phyloP scores from a whole-genome alignment of 306 rosid species.

The Prosopis cineraria region DNA sequence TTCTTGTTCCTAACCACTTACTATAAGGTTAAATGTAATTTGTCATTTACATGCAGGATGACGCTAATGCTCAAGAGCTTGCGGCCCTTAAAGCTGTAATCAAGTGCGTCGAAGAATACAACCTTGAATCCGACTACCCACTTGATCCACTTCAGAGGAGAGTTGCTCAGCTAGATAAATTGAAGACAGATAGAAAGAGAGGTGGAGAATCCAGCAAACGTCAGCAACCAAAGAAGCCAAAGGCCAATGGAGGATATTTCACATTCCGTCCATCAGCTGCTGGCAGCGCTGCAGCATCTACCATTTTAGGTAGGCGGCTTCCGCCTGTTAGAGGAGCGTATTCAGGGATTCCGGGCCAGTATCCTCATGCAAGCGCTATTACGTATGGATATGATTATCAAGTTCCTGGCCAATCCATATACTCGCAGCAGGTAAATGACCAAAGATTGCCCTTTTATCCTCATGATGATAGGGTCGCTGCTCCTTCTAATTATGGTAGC shows the following conservation, averaged over 20 bases:
- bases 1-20: conserved; percentile 23
- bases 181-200: conserved; percentile 65
- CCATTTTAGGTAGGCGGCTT: conserved; percentile 45
- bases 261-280: conserved; percentile 50
- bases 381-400: conserved; percentile 56
- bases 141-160: conserved; percentile 79
- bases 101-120: conserved; percentile 60
- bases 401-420: conserved; percentile 59
- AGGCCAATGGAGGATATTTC: conserved; percentile 47
- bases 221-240: conserved; percentile 62
- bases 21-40: conserved; percentile 9
- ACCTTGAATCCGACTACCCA: conserved; percentile 72
- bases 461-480: conserved; percentile 38
- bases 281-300: conserved; percentile 38
- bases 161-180: conserved; percentile 67
- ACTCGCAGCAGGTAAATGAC: conserved; percentile 46
- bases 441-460: conserved; percentile 43
- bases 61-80: conserved; percentile 60
- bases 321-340: conserved; percentile 56
- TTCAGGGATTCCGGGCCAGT: conserved; percentile 49
- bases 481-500: conserved; percentile 53
- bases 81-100: conserved; percentile 65
- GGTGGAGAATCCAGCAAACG: conserved; percentile 53
- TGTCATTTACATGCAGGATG: conserved; percentile 43
- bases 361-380: conserved; percentile 42